Conservation (phyloP, 106 monocot genomes). For the Agapanthus africanus region DNA sequence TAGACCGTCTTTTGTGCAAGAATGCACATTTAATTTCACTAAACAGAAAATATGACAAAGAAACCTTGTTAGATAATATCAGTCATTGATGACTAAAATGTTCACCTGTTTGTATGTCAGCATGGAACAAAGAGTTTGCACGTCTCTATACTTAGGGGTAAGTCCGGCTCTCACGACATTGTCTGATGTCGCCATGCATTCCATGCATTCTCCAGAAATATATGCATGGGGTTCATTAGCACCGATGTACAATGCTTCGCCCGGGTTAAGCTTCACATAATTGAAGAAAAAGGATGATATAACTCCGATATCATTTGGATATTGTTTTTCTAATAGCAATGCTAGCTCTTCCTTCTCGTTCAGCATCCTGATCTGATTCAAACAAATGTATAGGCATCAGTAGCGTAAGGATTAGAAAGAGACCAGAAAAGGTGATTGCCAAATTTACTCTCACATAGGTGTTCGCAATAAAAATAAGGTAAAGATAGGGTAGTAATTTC, state of each 20-base stretch:
- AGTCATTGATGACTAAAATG: too few species aligned
- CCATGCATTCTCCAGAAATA: constrained; percentile 85
- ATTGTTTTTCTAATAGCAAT: constrained; percentile 66
- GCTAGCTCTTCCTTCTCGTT: constrained; percentile 82
- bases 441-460: too few species aligned
- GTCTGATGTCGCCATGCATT: constrained; percentile 98
- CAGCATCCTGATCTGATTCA: constrained; percentile 51
- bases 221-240: constrained; percentile 99
- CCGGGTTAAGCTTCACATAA: constrained; percentile 76
- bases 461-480: too few species aligned
- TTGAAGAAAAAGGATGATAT: constrained; percentile 87
- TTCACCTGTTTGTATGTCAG: constrained; percentile 95
- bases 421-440: too few species aligned
- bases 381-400: too few species aligned
- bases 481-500: too few species aligned
- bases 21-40: too few species aligned
- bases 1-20: too few species aligned
- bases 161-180: constrained; percentile 98
- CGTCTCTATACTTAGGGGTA: constrained; percentile 86
- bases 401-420: too few species aligned
- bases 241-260: constrained; percentile 77
- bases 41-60: too few species aligned
- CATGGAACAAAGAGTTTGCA: constrained; percentile 91
- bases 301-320: constrained; percentile 87
- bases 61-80: too few species aligned